Conservation (phyloP, 306 rosid genomes). For the Sicyos edulis region DNA sequence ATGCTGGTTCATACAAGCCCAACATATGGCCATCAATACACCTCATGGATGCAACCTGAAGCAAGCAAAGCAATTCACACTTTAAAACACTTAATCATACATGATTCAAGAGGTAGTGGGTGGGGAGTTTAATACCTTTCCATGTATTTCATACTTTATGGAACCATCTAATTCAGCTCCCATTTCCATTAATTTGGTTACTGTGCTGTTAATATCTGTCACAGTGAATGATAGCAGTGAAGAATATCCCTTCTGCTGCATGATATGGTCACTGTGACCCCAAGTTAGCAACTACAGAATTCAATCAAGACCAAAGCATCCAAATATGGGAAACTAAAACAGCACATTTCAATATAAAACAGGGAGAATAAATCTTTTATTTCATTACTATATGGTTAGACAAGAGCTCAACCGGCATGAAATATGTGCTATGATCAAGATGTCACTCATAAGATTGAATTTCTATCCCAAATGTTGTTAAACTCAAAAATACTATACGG, state of each 20-base stretch:
- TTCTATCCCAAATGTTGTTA: too few species aligned
- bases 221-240: slow-evolving; percentile 73
- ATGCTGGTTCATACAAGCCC: slow-evolving; percentile 68
- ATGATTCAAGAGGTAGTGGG: not conserved
- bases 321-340: not conserved
- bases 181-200: slow-evolving; percentile 52
- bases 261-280: slow-evolving; percentile 49
- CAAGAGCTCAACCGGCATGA: too few species aligned
- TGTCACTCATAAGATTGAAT: too few species aligned
- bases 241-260: slow-evolving; percentile 50
- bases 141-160: slow-evolving; percentile 62
- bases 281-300: slow-evolving; percentile 3
- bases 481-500: too few species aligned
- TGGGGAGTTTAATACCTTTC: slow-evolving; percentile 34
- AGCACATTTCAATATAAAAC: not conserved
- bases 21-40: slow-evolving; percentile 71
- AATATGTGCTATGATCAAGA: too few species aligned
- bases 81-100: not conserved
- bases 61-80: slow-evolving; percentile 18
- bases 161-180: slow-evolving; percentile 84
- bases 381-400: too few species aligned
- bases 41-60: slow-evolving; percentile 70
- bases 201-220: slow-evolving; percentile 52
- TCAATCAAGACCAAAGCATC: not conserved
- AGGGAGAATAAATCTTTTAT: not conserved